Conservation (phyloP, 2,329 filamentous ascomycete species). For the Xylaria hypoxylon region DNA sequence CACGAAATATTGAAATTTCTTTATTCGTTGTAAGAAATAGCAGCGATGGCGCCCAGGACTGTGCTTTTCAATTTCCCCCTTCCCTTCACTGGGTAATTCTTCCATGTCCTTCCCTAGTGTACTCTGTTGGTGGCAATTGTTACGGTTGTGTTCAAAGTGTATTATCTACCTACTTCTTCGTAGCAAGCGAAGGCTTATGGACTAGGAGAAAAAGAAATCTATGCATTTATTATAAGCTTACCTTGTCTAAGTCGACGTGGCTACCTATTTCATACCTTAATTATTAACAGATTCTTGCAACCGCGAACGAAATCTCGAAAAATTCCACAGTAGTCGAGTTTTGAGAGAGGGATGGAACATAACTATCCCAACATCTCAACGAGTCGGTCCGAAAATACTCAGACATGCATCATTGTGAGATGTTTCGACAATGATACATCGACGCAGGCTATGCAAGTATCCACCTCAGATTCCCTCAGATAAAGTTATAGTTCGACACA, state of each 20-base stretch:
- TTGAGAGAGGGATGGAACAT: no score
- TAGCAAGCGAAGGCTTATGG: neutral
- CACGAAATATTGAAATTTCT: constrained; percentile 4
- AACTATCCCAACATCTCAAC: neutral
- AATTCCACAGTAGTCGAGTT: no score
- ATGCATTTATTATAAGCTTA: neutral
- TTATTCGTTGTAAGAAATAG: constrained; percentile 2
- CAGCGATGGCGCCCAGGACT: constrained; percentile 5
- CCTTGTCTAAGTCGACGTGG: neutral
- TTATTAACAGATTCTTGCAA: no score
- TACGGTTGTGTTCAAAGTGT: neutral
- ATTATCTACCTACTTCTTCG: neutral
- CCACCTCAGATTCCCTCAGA: neutral
- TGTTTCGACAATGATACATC: neutral
- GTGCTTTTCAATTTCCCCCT: neutral
- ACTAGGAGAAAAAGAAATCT: neutral
- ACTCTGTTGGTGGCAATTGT: neutral
- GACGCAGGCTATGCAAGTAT: neutral
- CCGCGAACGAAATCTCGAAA: no score
- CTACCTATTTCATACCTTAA: neutral
- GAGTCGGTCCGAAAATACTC: constrained; percentile 1
- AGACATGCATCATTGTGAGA: constrained; percentile 10
- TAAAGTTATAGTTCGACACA: no score
- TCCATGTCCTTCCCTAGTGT: neutral
- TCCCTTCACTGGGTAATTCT: neutral